Evolutionary conservation across 805 yeast genomes (phyloP), one percentile per base, ranked within the genome.

Genomic region (Metschnikowia similis): DNA sequence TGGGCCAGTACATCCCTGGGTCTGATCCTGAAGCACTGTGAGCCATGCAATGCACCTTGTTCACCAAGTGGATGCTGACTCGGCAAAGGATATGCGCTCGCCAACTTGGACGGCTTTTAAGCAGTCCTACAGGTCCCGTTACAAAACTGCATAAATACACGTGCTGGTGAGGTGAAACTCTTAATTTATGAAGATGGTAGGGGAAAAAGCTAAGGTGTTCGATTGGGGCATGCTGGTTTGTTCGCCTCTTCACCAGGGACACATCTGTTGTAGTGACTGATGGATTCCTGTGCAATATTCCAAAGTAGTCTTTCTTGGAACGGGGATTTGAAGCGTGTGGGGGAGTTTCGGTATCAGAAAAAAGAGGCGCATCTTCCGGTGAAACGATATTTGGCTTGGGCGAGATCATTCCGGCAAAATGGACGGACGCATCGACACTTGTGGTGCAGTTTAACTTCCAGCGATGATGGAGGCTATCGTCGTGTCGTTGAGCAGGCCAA

Each of bases 171-270:
- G 3, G 60, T 69, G 4, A 46, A 58, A 0, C 66, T 1, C 55
- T 76, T 6, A 59, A 10, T 54, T 56, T 4, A 83, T 88, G 0
- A 52, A 53, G 21, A 21, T 21, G 21, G 5, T 1, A 21, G 4
- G 5, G 1, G 97, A 91, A 64, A 72, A 91, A 63, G 97, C 97
- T 0, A 28, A 17, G 2, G 97, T 97, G 0, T 80, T 91, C 9
- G 31, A 16, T 6, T 5, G 45, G 46, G 10, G 8, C 11, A 14
- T 27, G 14, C 46, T 43, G 8, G 30, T 36, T 16, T 16, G 36
- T 2, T 45, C 46, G 16, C 34, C 17, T n/a, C 41, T 17, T 27
- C 51, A 8, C 44, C 48, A 32, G 26, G 16, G n/a, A 8, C 31
- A 17, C 27, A 30, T 30, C 10, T 39, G 39, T 29, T 29, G 32